These are phyloP conservation scores for sunflower (Helianthus annuus) DNA, from an alignment of 129 eudicot genomes.

Conservation along the genomic window DNA sequence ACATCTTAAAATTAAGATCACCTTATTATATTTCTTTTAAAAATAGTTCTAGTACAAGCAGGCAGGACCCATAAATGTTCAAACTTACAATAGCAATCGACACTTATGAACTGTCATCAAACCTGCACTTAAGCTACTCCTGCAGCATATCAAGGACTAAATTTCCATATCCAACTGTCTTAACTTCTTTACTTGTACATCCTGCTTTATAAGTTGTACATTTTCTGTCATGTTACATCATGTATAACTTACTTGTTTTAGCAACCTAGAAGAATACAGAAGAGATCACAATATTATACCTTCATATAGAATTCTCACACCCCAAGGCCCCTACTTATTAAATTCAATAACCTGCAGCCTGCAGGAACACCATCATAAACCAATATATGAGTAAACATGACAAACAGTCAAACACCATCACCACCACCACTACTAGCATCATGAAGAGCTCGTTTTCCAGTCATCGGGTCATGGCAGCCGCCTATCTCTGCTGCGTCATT, in stretches of 20 bases:
- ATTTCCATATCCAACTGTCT: constrained; percentile 15
- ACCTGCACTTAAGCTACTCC: constrained; percentile 27
- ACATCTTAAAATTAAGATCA: neutral
- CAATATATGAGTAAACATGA: constrained; percentile 23
- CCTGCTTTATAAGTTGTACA: constrained; percentile 24
- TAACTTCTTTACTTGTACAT: constrained; percentile 23
- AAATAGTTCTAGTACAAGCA: constrained; percentile 11
- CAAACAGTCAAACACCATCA: constrained; percentile 35
- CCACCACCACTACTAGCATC: constrained; percentile 21
- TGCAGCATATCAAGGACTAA: constrained; percentile 31
- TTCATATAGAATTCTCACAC: constrained; percentile 24
- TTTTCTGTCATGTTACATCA: constrained; percentile 36
- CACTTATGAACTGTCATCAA: constrained; percentile 34
- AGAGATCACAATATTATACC: constrained; percentile 28
- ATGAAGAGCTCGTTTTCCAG: constrained; percentile 35
- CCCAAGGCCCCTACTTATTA: constrained; percentile 17
- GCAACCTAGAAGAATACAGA: constrained; percentile 32
- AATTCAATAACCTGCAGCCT: constrained; percentile 31
- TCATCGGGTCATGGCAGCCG: constrained; percentile 26
- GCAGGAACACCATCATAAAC: constrained; percentile 24
- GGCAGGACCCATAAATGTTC: constrained; percentile 34
- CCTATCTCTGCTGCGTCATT: constrained; percentile 33
- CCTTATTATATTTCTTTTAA: neutral
- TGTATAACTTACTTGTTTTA: constrained; percentile 29
- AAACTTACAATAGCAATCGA: constrained; percentile 23